A percentile compares a stretch with the other conserved stretches of the same genome.
Evolutionary conservation across 2,329 filamentous ascomycete genomes (phyloP).

Genomic region (Paracoccidioides lutzii): DNA sequence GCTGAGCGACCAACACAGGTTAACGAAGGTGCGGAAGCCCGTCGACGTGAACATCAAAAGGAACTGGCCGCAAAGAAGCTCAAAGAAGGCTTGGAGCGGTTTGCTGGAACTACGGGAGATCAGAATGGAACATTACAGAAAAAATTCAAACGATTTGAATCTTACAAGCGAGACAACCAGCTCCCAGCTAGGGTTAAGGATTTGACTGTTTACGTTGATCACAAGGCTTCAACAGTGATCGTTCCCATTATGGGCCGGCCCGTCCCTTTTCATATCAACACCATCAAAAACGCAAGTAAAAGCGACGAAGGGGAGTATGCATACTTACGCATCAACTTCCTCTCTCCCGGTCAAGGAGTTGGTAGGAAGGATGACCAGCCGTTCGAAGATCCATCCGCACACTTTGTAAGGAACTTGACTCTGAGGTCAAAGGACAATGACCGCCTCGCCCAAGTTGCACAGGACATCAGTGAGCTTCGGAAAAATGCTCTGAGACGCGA

Average conservation of each 20-base stretch:
- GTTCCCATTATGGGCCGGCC: conserved; percentile 95
- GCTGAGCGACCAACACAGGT: conserved; percentile 80
- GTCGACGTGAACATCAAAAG: conserved; percentile 82
- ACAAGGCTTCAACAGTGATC: conserved; percentile 79
- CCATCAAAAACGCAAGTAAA: conserved; percentile 98
- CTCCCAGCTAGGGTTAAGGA: conserved; percentile 73
- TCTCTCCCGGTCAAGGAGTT: conserved; percentile 93
- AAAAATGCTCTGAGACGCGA: conserved; percentile 84
- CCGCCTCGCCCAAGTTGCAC: conserved; percentile 79
- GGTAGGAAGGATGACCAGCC: conserved; percentile 95
- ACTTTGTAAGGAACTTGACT: conserved; percentile 91
- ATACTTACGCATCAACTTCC: conserved; percentile 90
- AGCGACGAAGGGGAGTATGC: conserved; percentile 91
- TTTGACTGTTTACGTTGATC: conserved; percentile 77
- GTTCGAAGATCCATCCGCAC: conserved; percentile 88
- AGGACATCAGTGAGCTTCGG: conserved; percentile 91
- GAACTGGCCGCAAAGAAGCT: conserved; percentile 81
- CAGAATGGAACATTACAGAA: conserved; percentile 88
- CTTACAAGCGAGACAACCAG: conserved; percentile 95
- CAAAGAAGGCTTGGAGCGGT: conserved; percentile 70
- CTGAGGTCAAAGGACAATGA: conserved; percentile 84
- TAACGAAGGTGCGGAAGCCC: conserved; percentile 80
- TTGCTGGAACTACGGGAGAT: conserved; percentile 70
- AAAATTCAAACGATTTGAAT: conserved; percentile 98
- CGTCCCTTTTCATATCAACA: conserved; percentile 94